Evolutionary conservation across 495 filamentous ascomycete genomes (phyloP).

Genomic region (Xylaria nigripes): DNA sequence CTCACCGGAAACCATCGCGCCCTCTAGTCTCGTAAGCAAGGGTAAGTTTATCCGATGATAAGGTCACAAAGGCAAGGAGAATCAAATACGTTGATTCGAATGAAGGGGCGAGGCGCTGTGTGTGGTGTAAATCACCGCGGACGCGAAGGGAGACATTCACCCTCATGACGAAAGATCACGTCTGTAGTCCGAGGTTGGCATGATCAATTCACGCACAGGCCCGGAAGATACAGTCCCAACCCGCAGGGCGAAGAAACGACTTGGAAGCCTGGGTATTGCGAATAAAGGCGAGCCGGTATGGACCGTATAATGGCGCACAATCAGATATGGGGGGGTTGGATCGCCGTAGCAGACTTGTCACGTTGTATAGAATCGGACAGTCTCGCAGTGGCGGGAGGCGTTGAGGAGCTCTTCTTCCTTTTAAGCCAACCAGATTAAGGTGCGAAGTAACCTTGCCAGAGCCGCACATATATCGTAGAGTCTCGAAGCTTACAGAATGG

Average conservation of each 20-base stretch:
- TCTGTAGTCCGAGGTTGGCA: slow-evolving; percentile 59
- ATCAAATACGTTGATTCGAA: neutral
- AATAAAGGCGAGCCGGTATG: slow-evolving; percentile 34
- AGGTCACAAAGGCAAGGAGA: slow-evolving; percentile 1
- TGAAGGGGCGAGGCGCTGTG: too few relatives aligned
- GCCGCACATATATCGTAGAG: too few relatives aligned
- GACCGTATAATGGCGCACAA: slow-evolving; percentile 25
- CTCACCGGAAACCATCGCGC: slow-evolving; percentile 60
- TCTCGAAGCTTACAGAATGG: too few relatives aligned
- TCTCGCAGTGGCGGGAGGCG: slow-evolving; percentile 36
- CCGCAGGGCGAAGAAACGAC: slow-evolving; percentile 27
- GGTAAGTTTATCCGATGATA: neutral
- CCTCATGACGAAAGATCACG: slow-evolving; percentile 61
- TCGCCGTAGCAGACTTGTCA: slow-evolving; percentile 24
- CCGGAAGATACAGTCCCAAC: slow-evolving; percentile 52
- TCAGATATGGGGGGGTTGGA: slow-evolving; percentile 30
- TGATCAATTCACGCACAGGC: slow-evolving; percentile 57
- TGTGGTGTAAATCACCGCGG: neutral
- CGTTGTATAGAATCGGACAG: slow-evolving; percentile 34
- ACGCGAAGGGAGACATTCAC: slow-evolving; percentile 45
- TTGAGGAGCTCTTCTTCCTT: slow-evolving; percentile 17
- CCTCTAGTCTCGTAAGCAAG: slow-evolving; percentile 42
- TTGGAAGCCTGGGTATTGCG: slow-evolving; percentile 27
- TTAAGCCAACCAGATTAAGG: too few relatives aligned
- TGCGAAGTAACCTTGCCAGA: too few relatives aligned